Conservation (phyloP, 306 rosid species). For the Trichosanthes truncata region DNA sequence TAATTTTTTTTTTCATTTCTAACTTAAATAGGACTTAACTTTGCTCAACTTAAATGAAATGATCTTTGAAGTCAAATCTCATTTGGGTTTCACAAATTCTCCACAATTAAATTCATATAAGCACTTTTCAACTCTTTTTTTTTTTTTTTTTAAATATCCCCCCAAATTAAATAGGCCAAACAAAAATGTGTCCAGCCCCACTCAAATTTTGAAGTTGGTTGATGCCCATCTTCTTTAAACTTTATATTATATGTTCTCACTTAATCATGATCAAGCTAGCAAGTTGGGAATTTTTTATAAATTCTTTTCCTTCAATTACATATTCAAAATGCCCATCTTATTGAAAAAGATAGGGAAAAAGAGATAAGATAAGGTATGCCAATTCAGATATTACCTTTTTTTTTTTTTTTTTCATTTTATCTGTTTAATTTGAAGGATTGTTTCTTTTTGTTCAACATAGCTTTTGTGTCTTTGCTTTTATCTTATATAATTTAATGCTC, state of each 20-base stretch:
- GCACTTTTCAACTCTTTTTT: not conserved
- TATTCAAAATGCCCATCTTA: not conserved
- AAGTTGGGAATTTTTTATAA: not conserved
- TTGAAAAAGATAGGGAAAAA: not conserved
- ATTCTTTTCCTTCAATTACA: not conserved
- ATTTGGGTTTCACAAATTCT: not conserved
- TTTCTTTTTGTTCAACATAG: not conserved
- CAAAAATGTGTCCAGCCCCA: too few relatives aligned
- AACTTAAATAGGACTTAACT: too few relatives aligned
- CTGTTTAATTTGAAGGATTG: not conserved
- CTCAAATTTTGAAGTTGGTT: too few relatives aligned
- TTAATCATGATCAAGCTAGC: not conserved
- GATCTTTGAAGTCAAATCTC: not conserved
- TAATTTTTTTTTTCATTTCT: too few relatives aligned
- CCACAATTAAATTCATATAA: not conserved
- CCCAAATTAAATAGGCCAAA: too few relatives aligned
- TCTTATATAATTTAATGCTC: not conserved
- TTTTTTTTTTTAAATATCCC: too few relatives aligned
- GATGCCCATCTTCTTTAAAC: not conserved
- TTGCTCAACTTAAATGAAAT: not conserved
- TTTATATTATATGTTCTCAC: not conserved
- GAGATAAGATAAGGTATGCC: not conserved
- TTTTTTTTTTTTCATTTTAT: not conserved
- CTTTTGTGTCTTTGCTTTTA: not conserved
- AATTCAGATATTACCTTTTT: not conserved